Conservation (phyloP, 164 flowering plant species). For the Vitis labrusca region DNA sequence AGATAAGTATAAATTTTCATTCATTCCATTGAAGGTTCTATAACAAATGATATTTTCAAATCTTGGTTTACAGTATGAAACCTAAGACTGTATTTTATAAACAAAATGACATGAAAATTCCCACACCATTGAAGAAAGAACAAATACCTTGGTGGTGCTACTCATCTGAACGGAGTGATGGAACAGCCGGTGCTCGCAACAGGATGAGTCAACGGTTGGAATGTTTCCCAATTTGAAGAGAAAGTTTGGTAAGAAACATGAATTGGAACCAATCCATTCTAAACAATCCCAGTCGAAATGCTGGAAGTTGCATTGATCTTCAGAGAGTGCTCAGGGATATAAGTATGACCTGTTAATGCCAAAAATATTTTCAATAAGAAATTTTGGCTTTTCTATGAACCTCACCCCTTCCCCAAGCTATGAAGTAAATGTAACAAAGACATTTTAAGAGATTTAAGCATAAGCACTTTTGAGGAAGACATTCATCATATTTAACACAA, state of each 20-base stretch:
- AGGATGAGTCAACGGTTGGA: too few species aligned
- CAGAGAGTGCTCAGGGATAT: constrained; percentile 77
- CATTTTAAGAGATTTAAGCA: too few species aligned
- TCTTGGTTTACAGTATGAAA: constrained; percentile 1
- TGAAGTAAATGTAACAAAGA: too few species aligned
- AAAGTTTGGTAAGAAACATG: background rate
- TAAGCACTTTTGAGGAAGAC: too few species aligned
- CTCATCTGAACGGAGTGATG: too few species aligned
- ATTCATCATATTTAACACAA: too few species aligned
- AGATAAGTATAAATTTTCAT: too few species aligned
- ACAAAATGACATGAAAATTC: background rate
- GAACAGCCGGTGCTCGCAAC: too few species aligned
- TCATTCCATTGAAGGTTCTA: constrained; percentile 11
- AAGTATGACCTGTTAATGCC: constrained; percentile 59
- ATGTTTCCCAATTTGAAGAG: background rate
- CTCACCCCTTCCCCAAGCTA: too few species aligned
- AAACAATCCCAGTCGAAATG: constrained; percentile 63
- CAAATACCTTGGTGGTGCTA: too few species aligned
- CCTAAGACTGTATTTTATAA: background rate
- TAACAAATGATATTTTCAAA: constrained; percentile 3
- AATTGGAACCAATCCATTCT: constrained; percentile 6
- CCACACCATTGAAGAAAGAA: background rate
- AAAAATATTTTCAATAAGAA: background rate
- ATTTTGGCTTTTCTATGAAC: too few species aligned
- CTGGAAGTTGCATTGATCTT: constrained; percentile 91